Conservation (phyloP, 169 alveolate species). For the Theileria sp. region DNA sequence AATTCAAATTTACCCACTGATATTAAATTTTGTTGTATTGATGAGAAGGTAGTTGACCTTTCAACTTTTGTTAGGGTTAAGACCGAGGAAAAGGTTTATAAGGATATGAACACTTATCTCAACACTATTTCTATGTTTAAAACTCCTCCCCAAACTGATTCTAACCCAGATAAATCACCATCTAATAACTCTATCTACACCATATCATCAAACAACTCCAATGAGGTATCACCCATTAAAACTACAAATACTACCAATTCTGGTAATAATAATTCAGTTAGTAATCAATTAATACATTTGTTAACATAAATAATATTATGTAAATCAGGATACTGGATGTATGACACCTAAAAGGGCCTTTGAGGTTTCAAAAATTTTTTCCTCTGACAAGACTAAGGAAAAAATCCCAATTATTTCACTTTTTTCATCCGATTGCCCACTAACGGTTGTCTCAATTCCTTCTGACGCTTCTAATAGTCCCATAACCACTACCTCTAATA, state of each 20-base stretch:
- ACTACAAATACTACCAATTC: neutral
- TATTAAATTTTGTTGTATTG: conserved; percentile 16
- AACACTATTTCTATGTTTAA: neutral
- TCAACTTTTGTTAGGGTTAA: conserved; percentile 21
- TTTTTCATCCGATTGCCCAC: neutral
- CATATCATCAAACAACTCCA: neutral
- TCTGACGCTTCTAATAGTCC: neutral
- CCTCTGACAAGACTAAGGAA: neutral
- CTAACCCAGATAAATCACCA: neutral
- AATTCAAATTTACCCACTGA: conserved; percentile 21
- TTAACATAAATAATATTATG: no score
- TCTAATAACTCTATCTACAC: neutral
- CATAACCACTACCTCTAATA: no score
- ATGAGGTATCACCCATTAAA: neutral
- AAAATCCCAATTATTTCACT: neutral
- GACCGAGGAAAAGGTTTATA: neutral
- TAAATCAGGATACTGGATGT: neutral
- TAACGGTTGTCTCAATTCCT: neutral
- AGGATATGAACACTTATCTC: conserved; percentile 10
- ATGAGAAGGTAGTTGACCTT: conserved; percentile 12
- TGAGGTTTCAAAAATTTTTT: neutral
- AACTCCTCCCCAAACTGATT: neutral
- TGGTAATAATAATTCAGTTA: no score
- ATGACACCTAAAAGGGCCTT: neutral
- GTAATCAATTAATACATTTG: neutral